Evolutionary conservation across 163 green algal genomes (phyloP).

Genomic region (Trebouxia gelatinosa): DNA sequence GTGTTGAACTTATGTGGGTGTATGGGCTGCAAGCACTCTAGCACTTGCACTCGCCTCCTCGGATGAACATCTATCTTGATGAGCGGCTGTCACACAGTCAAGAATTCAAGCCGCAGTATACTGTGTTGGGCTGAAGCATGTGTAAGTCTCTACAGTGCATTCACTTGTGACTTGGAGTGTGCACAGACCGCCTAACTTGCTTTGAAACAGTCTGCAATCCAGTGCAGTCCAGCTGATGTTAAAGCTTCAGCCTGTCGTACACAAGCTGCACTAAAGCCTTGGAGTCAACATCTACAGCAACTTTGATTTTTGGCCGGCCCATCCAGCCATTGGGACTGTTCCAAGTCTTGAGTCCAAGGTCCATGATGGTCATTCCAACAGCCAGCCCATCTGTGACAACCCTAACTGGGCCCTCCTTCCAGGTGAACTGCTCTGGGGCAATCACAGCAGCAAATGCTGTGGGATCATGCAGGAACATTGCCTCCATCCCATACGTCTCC

Average conservation of each 20-base stretch:
- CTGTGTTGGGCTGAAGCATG: too few species aligned
- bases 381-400: slow-evolving; percentile 69
- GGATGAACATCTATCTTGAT: too few species aligned
- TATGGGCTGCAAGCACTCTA: too few species aligned
- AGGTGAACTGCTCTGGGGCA: slow-evolving; percentile 68
- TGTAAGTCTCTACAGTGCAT: too few species aligned
- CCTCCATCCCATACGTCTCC: slow-evolving; percentile 57
- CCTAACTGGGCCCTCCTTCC: slow-evolving; percentile 55
- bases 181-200: too few species aligned
- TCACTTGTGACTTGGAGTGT: too few species aligned
- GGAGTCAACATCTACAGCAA: slow-evolving; percentile 55
- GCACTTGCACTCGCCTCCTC: too few species aligned
- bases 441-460: slow-evolving; percentile 70
- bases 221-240: too few species aligned
- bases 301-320: slow-evolving; percentile 44
- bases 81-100: too few species aligned
- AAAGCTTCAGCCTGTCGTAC: background rate
- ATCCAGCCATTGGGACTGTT: slow-evolving; percentile 60
- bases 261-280: slow-evolving; percentile 29
- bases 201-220: too few species aligned
- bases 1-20: too few species aligned
- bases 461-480: slow-evolving; percentile 76
- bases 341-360: slow-evolving; percentile 55
- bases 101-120: too few species aligned
- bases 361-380: slow-evolving; percentile 71